These are phyloP conservation scores for Colletotrichum limetticola DNA, from an alignment of 2,329 filamentous ascomycete genomes.

Conservation along the genomic window DNA sequence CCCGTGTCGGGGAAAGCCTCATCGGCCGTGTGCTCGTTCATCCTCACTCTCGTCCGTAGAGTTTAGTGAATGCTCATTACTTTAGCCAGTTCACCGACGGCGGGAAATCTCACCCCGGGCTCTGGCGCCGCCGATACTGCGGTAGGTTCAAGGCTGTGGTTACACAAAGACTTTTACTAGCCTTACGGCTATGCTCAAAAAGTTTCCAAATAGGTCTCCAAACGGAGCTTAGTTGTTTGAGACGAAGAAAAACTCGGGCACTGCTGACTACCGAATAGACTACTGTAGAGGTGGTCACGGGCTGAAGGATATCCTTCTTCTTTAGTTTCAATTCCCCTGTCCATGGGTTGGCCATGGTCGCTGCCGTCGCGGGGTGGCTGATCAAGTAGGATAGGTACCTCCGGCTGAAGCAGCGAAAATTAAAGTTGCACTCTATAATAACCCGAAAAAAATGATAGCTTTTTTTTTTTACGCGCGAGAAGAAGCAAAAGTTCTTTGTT, in stretches of 20 bases:
- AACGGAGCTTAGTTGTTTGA: neutral
- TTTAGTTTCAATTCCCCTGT: neutral
- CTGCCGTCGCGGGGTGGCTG: neutral
- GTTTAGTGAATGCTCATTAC: neutral
- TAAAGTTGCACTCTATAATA: neutral
- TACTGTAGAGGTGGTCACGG: neutral
- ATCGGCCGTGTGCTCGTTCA: neutral
- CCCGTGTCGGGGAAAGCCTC: neutral
- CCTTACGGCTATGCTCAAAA: neutral
- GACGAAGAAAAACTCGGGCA: neutral
- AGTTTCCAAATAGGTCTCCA: neutral
- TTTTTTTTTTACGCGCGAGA: neutral
- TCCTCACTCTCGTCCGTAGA: slow-evolving; percentile 3
- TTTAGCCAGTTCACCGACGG: neutral
- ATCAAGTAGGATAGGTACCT: neutral
- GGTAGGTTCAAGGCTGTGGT: neutral
- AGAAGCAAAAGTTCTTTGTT: neutral
- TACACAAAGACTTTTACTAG: neutral
- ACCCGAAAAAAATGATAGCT: neutral
- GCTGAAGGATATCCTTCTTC: neutral
- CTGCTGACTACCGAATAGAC: neutral
- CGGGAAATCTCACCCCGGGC: neutral
- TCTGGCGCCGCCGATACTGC: neutral
- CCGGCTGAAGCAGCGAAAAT: neutral
- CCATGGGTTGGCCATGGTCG: neutral